These are phyloP conservation scores for Neophaeococcomyces mojaviensis DNA, from an alignment of 2,329 filamentous ascomycete species.

Conservation along the genomic window DNA sequence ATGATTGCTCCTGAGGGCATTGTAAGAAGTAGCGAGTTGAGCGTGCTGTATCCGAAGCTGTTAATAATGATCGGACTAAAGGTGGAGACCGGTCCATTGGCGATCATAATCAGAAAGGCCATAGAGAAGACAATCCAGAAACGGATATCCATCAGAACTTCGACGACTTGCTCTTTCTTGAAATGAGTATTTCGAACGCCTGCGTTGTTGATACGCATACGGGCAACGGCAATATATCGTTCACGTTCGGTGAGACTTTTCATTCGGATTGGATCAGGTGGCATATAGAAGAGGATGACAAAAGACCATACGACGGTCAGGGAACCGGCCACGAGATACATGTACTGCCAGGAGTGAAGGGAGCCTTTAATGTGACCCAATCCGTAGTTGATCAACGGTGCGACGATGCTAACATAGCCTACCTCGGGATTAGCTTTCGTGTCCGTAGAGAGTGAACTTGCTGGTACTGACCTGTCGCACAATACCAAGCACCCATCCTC, in stretches of 20 bases:
- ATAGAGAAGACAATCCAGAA: conserved; percentile 57
- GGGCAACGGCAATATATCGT: conserved; percentile 56
- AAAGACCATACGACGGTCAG: conserved; percentile 52
- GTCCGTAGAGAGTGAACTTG: neutral
- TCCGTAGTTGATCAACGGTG: conserved; percentile 55
- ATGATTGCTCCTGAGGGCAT: conserved; percentile 35
- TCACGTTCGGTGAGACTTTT: conserved; percentile 62
- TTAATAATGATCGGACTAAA: conserved; percentile 65
- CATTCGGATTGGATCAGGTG: conserved; percentile 58
- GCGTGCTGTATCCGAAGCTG: conserved; percentile 58
- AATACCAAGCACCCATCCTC: conserved; percentile 61
- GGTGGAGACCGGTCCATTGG: conserved; percentile 53
- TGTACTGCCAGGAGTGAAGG: conserved; percentile 60
- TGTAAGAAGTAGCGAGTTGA: conserved; percentile 58
- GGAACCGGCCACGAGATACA: conserved; percentile 58
- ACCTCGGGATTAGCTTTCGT: conserved; percentile 1
- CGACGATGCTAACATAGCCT: conserved; percentile 40
- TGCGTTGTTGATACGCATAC: conserved; percentile 55
- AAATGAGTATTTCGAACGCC: conserved; percentile 55
- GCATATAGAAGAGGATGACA: conserved; percentile 55
- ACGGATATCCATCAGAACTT: conserved; percentile 53
- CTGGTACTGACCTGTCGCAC: conserved; percentile 23
- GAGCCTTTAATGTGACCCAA: conserved; percentile 55
- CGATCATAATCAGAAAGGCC: conserved; percentile 61
- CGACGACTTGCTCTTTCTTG: conserved; percentile 51